A percentile compares a stretch with the other conserved stretches of the same genome.
Evolutionary conservation across 179 eudicot species (phyloP).

Genomic region (Amaranthus tricolor): DNA sequence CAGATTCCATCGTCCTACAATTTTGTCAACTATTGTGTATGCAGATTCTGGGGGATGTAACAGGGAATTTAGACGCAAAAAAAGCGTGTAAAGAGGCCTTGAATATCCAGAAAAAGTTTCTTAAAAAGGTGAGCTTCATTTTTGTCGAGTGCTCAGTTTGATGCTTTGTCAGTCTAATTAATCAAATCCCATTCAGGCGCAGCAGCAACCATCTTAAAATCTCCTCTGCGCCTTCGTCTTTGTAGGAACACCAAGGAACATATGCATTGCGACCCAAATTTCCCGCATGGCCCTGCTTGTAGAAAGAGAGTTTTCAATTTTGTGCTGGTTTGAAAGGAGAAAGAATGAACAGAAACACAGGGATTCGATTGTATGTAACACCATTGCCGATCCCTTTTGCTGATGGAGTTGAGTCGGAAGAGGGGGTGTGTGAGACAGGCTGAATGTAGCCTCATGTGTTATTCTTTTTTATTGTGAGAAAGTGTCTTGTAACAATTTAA

Average conservation of each 20-base stretch:
- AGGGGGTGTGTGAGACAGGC: neutral
- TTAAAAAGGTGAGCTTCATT: slow-evolving; percentile 33
- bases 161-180: neutral
- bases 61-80: slow-evolving; percentile 44
- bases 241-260: neutral
- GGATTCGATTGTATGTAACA: neutral
- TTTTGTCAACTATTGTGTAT: neutral
- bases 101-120: slow-evolving; percentile 43
- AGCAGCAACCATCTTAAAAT: slow-evolving; percentile 21
- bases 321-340: neutral
- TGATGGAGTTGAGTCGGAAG: too few species aligned
- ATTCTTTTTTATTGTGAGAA: slow-evolving; percentile 1
- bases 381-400: neutral
- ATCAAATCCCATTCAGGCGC: slow-evolving; percentile 28
- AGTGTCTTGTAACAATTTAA: neutral
- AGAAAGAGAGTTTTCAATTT: neutral
- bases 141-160: neutral
- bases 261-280: neutral
- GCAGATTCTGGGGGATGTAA: slow-evolving; percentile 46
- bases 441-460: slow-evolving; percentile 4
- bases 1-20: too few species aligned
- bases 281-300: neutral
- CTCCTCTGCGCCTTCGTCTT: neutral
- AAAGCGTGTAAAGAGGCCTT: slow-evolving; percentile 48
- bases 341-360: neutral